Conservation (phyloP, 176 grass and related monocot genomes). For the Phragmites australis region DNA sequence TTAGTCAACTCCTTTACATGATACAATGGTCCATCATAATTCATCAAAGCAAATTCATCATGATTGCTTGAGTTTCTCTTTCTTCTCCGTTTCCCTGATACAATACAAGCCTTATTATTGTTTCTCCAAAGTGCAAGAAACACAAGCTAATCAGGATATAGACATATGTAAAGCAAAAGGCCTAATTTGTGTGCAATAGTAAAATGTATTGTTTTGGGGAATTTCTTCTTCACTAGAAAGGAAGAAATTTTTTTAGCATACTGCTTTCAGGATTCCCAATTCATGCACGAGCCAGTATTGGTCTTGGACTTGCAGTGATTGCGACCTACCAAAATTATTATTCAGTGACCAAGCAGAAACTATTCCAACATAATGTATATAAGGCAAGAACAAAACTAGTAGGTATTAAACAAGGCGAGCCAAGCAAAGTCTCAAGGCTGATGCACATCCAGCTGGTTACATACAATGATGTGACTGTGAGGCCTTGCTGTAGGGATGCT, state of each 20-base stretch:
- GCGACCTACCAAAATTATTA: slow-evolving; percentile 8
- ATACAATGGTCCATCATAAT: slow-evolving; percentile 62
- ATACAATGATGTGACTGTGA: slow-evolving; percentile 2
- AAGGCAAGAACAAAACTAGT: slow-evolving; percentile 20
- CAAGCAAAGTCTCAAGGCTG: slow-evolving; percentile 6
- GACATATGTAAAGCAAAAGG: background rate
- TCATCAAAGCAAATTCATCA: slow-evolving; percentile 52
- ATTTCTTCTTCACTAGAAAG: slow-evolving; percentile 17
- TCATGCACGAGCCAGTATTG: slow-evolving; percentile 26
- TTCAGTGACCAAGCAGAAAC: background rate
- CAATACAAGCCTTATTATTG: slow-evolving; percentile 28
- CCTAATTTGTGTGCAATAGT: background rate
- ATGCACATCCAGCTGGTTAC: background rate
- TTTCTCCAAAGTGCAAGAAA: slow-evolving; percentile 27
- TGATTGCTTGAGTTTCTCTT: slow-evolving; percentile 49
- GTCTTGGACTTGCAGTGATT: background rate
- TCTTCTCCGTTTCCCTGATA: slow-evolving; percentile 63
- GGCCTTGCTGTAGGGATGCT: slow-evolving; percentile 3
- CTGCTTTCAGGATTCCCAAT: slow-evolving; percentile 10
- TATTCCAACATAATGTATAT: background rate
- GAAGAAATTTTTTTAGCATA: background rate
- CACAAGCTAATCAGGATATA: background rate
- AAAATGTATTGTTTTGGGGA: background rate
- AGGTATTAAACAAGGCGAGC: background rate
- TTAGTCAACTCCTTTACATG: slow-evolving; percentile 74